Conservation (phyloP, 192 early-diverging fungal species). For the Gigaspora rosea region DNA sequence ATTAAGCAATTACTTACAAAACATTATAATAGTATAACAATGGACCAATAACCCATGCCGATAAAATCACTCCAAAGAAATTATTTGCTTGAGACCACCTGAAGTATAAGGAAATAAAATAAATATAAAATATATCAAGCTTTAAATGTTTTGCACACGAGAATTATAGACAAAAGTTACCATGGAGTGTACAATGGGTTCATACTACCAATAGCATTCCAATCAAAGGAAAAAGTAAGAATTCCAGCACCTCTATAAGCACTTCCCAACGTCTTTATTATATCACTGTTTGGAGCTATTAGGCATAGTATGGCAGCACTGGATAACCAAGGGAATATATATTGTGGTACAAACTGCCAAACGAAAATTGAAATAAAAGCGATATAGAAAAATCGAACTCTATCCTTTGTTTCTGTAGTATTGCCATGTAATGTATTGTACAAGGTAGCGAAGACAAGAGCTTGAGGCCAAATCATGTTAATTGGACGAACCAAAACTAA, state of each 20-base stretch:
- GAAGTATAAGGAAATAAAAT: not conserved
- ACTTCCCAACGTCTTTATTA: no score
- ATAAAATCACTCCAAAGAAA: conserved; percentile 59
- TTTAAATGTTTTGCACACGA: no score
- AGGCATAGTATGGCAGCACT: no score
- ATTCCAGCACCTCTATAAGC: conserved; percentile 68
- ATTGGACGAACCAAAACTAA: conserved; percentile 17
- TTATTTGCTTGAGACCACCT: conserved; percentile 66
- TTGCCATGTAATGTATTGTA: conserved; percentile 50
- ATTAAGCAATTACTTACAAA: conserved; percentile 8
- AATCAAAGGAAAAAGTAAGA: conserved; percentile 72
- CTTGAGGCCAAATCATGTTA: conserved; percentile 68
- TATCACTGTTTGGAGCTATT: no score
- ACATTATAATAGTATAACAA: not conserved
- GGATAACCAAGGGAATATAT: no score
- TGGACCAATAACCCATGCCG: conserved; percentile 29
- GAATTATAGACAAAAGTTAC: conserved; percentile 46
- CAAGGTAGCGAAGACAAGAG: conserved; percentile 57
- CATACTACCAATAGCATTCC: conserved; percentile 58
- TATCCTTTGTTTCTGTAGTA: not conserved
- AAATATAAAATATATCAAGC: not conserved
- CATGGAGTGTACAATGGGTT: conserved; percentile 69
- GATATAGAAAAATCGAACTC: conserved; percentile 45
- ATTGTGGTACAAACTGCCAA: no score
- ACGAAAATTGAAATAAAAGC: conserved; percentile 47